Percentiles rank a stretch among this genome's conserved stretches.
phyloP scores from a whole-genome alignment of 768 basidiomycete species.

The Tulasnella sp. region DNA sequence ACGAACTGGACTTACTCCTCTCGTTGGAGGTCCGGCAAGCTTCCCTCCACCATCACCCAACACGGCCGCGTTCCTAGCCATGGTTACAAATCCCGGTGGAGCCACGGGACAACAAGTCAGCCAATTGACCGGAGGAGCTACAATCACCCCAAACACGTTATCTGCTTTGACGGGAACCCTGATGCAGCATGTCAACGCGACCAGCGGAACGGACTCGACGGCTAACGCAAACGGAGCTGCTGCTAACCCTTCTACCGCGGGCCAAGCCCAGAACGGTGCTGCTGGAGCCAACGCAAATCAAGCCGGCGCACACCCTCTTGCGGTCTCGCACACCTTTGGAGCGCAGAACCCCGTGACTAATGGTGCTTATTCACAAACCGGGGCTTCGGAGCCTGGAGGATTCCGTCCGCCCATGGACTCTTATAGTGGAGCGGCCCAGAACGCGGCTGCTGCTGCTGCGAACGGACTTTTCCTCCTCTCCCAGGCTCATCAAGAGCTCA shows the following conservation, averaged over 20 bases:
- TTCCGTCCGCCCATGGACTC: conserved; percentile 20
- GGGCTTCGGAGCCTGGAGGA: conserved; percentile 1
- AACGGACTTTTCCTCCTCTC: conserved; percentile 92
- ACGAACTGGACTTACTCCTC: conserved; percentile 78
- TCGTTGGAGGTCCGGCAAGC: conserved; percentile 65
- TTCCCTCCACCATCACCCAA: conserved; percentile 84
- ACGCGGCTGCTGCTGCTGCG: conserved; percentile 66
- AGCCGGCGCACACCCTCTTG: conserved; percentile 35
- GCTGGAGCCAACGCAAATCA: conserved; percentile 35
- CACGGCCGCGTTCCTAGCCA: conserved; percentile 87
- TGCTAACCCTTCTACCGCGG: not conserved
- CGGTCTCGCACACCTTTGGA: not conserved
- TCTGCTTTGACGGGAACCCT: conserved; percentile 78
- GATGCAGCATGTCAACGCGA: conserved; percentile 36
- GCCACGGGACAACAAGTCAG: conserved; percentile 32
- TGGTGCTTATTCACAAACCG: not conserved
- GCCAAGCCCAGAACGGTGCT: conserved; percentile 33
- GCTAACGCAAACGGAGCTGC: not conserved
- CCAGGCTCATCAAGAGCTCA: conserved; percentile 94
- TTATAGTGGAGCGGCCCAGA: conserved; percentile 46
- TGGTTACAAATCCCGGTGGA: conserved; percentile 64
- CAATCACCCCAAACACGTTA: conserved; percentile 70
- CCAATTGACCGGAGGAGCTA: conserved; percentile 38
- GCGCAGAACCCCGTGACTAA: conserved; percentile 29
- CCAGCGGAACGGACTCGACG: not conserved